These are phyloP conservation scores for Podaxis sp. DNA, from an alignment of 768 basidiomycete species.

Conservation along the genomic window DNA sequence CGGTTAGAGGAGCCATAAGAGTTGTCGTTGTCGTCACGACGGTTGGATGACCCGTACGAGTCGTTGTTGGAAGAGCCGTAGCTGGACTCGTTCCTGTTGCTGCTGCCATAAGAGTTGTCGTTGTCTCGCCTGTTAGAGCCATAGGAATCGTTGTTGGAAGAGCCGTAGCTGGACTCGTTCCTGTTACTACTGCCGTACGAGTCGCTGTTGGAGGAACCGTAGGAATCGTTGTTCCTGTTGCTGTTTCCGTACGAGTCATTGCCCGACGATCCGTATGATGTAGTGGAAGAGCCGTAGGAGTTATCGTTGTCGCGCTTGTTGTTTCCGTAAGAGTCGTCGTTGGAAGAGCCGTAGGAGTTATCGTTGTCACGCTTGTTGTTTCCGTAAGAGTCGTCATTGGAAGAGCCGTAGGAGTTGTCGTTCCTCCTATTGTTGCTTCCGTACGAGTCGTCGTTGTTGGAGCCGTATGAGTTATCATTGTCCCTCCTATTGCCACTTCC, in stretches of 20 bases:
- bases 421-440: slow-evolving; percentile 14
- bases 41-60: slow-evolving; percentile 18
- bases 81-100: slow-evolving; percentile 19
- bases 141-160: slow-evolving; percentile 26
- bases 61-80: slow-evolving; percentile 17
- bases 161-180: slow-evolving; percentile 21
- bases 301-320: slow-evolving; percentile 3
- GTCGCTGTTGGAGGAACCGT: slow-evolving; percentile 10
- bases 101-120: slow-evolving; percentile 25
- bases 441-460: slow-evolving; percentile 22
- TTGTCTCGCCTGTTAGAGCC: slow-evolving; percentile 13
- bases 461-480: neutral
- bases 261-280: neutral
- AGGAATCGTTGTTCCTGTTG: slow-evolving; percentile 7
- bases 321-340: slow-evolving; percentile 25
- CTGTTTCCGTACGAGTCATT: neutral
- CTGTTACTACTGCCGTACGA: slow-evolving; percentile 24
- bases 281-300: neutral
- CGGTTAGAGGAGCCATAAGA: slow-evolving; percentile 22
- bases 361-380: slow-evolving; percentile 7
- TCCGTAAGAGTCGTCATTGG: slow-evolving; percentile 25
- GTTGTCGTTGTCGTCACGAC: slow-evolving; percentile 22
- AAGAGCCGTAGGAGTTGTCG: slow-evolving; percentile 17
- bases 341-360: slow-evolving; percentile 18
- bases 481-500: neutral